phyloP scores from a whole-genome alignment of 176 grass and related monocot genomes.

The Phoenix roebelenii region DNA sequence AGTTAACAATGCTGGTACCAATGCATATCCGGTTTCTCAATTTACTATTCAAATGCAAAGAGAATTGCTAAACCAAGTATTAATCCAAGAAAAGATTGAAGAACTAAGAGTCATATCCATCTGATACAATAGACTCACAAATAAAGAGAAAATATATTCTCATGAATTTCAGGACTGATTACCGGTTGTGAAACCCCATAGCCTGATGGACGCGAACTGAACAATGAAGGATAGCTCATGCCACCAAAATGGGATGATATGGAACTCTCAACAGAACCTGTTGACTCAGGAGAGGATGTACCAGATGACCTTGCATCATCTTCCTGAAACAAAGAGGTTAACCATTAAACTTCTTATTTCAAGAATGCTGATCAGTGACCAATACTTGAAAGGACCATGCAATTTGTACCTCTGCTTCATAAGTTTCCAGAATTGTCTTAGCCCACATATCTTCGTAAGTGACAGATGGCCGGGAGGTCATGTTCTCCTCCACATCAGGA shows the following conservation, averaged over 20 bases:
- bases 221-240: slow-evolving; percentile 92
- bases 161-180: too few species aligned
- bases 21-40: too few species aligned
- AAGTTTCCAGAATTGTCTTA: slow-evolving; percentile 95
- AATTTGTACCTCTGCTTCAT: slow-evolving; percentile 59
- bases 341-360: not conserved
- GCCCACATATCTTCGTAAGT: slow-evolving; percentile 98
- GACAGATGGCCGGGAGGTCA: slow-evolving; percentile 85
- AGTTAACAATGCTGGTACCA: too few species aligned
- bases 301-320: slow-evolving; percentile 95
- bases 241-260: slow-evolving; percentile 98
- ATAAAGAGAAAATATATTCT: too few species aligned
- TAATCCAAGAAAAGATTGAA: too few species aligned
- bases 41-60: too few species aligned
- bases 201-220: slow-evolving; percentile 86
- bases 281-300: slow-evolving; percentile 80
- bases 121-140: too few species aligned
- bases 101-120: too few species aligned
- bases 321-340: slow-evolving; percentile 47
- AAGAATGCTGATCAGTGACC: slow-evolving; percentile 1
- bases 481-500: slow-evolving; percentile 90
- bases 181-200: slow-evolving; percentile 41
- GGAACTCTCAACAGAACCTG: slow-evolving; percentile 94
- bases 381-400: too few species aligned
- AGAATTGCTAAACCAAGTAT: too few species aligned